Conservation (phyloP, 1,284 basidiomycete genomes). For the Fomitopsis betulina region DNA sequence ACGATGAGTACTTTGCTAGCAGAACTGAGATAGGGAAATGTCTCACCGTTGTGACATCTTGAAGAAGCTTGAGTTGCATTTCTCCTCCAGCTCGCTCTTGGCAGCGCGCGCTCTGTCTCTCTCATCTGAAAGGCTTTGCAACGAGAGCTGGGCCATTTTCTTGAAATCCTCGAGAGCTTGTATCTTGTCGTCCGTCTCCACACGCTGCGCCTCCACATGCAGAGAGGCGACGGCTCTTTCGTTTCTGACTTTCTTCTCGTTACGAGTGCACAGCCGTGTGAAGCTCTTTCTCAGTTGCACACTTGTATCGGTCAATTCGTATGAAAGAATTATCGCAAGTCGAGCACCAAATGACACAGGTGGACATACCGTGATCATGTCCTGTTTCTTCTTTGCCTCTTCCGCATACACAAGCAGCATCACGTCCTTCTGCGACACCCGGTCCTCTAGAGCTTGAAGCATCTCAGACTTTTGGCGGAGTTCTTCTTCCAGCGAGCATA, state of each 20-base stretch:
- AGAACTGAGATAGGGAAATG: not conserved
- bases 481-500: not conserved
- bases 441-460: not conserved
- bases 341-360: no score
- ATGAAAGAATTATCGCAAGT: no score
- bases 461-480: not conserved
- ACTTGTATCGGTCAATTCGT: no score
- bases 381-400: not conserved
- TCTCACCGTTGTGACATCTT: not conserved
- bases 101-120: not conserved
- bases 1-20: not conserved
- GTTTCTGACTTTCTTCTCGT: no score
- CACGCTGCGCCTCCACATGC: not conserved
- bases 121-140: not conserved
- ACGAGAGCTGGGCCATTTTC: not conserved
- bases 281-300: no score
- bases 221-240: no score
- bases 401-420: not conserved
- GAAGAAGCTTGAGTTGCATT: not conserved
- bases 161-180: not conserved
- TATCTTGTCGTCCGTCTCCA: not conserved
- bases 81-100: not conserved
- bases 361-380: not conserved
- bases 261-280: no score
- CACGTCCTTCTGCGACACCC: not conserved